Evolutionary conservation across 2,329 filamentous ascomycete genomes (phyloP).

Genomic region (Botrytis tulipae): DNA sequence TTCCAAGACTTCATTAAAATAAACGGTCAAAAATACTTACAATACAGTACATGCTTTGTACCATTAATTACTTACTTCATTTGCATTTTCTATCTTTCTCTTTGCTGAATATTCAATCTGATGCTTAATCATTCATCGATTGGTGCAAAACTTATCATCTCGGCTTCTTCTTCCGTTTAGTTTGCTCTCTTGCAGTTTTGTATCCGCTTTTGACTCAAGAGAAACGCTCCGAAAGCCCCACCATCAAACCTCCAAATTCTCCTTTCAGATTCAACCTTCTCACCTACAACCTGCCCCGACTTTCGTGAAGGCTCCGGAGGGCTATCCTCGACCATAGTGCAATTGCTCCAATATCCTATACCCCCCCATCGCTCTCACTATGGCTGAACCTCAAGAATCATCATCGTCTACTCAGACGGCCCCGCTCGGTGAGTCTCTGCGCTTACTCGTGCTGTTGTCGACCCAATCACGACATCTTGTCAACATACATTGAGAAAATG

Average conservation of each 20-base stretch:
- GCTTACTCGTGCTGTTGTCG: conserved; percentile 26
- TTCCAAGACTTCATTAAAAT: background rate
- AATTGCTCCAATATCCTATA: conserved; percentile 15
- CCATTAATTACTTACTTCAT: background rate
- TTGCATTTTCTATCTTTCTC: background rate
- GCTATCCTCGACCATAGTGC: conserved; percentile 20
- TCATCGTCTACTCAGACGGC: conserved; percentile 20
- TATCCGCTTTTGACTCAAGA: conserved; percentile 20
- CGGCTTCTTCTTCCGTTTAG: conserved; percentile 17
- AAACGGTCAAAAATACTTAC: background rate
- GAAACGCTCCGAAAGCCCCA: conserved; percentile 24
- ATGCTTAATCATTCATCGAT: conserved; percentile 3
- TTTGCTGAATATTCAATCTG: background rate
- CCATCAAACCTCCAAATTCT: conserved; percentile 24
- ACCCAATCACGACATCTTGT: conserved; percentile 24
- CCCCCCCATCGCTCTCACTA: conserved; percentile 19
- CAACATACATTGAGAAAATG: too few species aligned
- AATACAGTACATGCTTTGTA: background rate
- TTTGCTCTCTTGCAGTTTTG: background rate
- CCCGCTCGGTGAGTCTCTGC: conserved; percentile 31
- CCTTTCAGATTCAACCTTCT: conserved; percentile 20
- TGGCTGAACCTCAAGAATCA: conserved; percentile 28
- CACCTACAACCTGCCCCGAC: conserved; percentile 6
- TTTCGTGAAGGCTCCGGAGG: conserved; percentile 22
- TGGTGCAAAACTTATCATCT: conserved; percentile 13